These are phyloP conservation scores for Paraphoma chrysanthemicola DNA, from an alignment of 2,329 filamentous ascomycete species.

Conservation along the genomic window DNA sequence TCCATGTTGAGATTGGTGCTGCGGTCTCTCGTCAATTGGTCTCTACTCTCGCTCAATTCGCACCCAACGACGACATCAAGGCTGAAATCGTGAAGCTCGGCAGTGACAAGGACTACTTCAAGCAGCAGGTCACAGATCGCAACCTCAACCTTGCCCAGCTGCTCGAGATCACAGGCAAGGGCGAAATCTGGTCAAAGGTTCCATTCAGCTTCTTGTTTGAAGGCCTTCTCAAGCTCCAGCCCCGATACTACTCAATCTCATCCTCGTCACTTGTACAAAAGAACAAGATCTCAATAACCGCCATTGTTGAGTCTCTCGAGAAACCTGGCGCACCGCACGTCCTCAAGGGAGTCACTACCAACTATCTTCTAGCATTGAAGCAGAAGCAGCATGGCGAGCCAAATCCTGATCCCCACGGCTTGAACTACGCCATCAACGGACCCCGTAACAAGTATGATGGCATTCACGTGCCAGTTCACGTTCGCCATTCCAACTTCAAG, in stretches of 20 bases:
- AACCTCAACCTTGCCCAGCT: slow-evolving; percentile 91
- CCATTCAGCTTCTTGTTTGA: slow-evolving; percentile 97
- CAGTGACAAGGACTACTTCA: slow-evolving; percentile 94
- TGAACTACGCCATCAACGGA: slow-evolving; percentile 85
- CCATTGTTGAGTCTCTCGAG: slow-evolving; percentile 84
- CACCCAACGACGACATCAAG: slow-evolving; percentile 84
- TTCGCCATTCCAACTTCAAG: slow-evolving; percentile 99
- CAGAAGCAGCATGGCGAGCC: slow-evolving; percentile 94
- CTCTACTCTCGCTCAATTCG: slow-evolving; percentile 84
- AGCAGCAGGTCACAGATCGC: slow-evolving; percentile 79
- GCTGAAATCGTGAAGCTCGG: slow-evolving; percentile 88
- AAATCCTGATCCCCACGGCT: slow-evolving; percentile 79
- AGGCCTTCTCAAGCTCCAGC: slow-evolving; percentile 91
- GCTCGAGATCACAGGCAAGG: slow-evolving; percentile 74
- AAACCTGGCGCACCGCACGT: slow-evolving; percentile 78
- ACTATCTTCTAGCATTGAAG: slow-evolving; percentile 93
- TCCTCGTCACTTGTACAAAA: slow-evolving; percentile 94
- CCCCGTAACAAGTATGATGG: slow-evolving; percentile 98
- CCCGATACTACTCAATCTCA: slow-evolving; percentile 98
- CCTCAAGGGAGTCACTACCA: slow-evolving; percentile 94
- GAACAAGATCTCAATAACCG: slow-evolving; percentile 93
- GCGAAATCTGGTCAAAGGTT: slow-evolving; percentile 79
- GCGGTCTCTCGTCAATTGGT: slow-evolving; percentile 97
- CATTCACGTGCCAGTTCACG: slow-evolving; percentile 91
- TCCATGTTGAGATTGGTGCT: slow-evolving; percentile 96